Base-by-base conservation (phyloP, 352 stramenopile species). In the Phytopythium aichiense region DNA sequence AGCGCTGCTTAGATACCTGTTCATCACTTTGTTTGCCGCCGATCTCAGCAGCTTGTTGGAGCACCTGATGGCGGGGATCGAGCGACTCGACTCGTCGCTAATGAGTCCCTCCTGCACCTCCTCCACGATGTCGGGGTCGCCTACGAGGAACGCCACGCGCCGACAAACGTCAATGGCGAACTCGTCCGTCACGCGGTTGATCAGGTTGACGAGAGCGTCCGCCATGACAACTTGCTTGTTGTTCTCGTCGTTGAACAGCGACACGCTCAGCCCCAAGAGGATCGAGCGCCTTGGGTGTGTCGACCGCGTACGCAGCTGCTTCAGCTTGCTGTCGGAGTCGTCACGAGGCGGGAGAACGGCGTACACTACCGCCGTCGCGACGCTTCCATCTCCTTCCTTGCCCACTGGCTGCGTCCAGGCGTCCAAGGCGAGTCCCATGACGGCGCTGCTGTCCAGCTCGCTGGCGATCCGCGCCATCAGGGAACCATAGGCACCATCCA, bases 101-200 rank as follows among this genome's bases (percentile, higher is more conserved):
- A 8, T 5, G 20, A 46, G 13, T 1, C 2, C 33, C 20, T 48
- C 2, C 31, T 31, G 52, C 31, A 20, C 52, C 0, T 0, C n/a
- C 20, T 20, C 2, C 2, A 40, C 4, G 4, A 35, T 15, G 50
- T 37, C 50, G 2, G 52, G 35, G 1, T 58, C 52, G 22, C 52
- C 52, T 9, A 58, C 52, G 6, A 58, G 33, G 33, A 58, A 58
- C 1, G 35, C 52, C 4, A 58, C 52, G 5, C 35, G 49, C 23
- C 28, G 52, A 7, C 11, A 0, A 1, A 48, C 33, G 35, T 58
- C 52, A 23, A 58, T 46, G 22, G 12, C 52, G 33, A 58, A 48
- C 15, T 8, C n/a, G 2, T 28, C 33, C 20, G 12, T 33, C 31
- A 23, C 52, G 2, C 11, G 7, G 22, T 30, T 22, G 20, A 13